phyloP scores from a whole-genome alignment of 2,329 filamentous ascomycete genomes.

The Aureobasidium sp. region DNA sequence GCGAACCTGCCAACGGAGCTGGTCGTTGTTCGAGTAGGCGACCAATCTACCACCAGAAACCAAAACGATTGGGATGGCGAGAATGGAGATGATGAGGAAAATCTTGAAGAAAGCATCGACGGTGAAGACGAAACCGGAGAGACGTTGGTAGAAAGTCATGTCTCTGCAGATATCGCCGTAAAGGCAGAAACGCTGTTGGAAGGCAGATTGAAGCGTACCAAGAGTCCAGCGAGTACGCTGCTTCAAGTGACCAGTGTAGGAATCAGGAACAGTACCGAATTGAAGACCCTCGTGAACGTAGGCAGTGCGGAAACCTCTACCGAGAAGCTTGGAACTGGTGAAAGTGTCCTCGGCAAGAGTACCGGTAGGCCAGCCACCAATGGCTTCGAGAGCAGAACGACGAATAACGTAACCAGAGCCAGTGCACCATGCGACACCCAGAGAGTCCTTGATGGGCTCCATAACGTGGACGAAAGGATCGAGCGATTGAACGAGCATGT shows the following conservation, averaged over 20 bases:
- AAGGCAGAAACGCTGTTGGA: slow-evolving; percentile 55
- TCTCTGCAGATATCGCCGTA: slow-evolving; percentile 36
- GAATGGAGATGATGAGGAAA: slow-evolving; percentile 50
- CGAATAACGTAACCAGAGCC: slow-evolving; percentile 57
- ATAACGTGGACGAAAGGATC: slow-evolving; percentile 53
- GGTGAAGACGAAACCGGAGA: slow-evolving; percentile 25
- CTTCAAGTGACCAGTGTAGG: slow-evolving; percentile 49
- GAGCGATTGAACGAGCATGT: slow-evolving; percentile 53
- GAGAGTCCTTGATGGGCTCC: slow-evolving; percentile 40
- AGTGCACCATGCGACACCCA: slow-evolving; percentile 55
- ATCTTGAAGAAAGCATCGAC: slow-evolving; percentile 48
- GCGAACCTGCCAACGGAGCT: slow-evolving; percentile 15
- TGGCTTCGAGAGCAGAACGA: slow-evolving; percentile 52
- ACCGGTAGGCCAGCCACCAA: slow-evolving; percentile 55
- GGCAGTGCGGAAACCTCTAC: slow-evolving; percentile 55
- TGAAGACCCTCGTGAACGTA: slow-evolving; percentile 55
- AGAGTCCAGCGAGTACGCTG: slow-evolving; percentile 51
- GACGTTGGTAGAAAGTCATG: slow-evolving; percentile 52
- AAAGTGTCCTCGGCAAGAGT: slow-evolving; percentile 56
- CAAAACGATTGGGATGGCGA: slow-evolving; percentile 52
- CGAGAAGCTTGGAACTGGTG: slow-evolving; percentile 53
- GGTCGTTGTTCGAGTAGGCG: slow-evolving; percentile 43
- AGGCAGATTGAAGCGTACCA: slow-evolving; percentile 51
- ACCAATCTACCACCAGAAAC: slow-evolving; percentile 52
- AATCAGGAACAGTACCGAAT: slow-evolving; percentile 53